A percentile compares a stretch with the other conserved stretches of the same genome.
Evolutionary conservation across 2,329 filamentous ascomycete species (phyloP).

Genomic region (Neopestalotiopsis clavispora): DNA sequence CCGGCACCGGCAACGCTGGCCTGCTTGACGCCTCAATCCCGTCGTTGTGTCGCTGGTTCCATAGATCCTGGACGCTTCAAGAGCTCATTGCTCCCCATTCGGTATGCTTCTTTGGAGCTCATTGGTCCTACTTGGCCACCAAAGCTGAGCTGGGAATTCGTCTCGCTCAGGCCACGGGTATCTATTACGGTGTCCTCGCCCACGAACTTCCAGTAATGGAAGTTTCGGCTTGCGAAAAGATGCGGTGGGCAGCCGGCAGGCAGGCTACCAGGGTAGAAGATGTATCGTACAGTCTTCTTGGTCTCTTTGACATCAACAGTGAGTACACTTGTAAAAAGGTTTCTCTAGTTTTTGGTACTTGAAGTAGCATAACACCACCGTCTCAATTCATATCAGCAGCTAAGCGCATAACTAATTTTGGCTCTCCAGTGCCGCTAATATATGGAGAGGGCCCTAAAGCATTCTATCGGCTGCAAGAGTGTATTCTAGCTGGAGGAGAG

Average conservation of each 20-base stretch:
- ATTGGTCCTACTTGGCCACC: conserved; percentile 10
- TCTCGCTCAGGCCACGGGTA: background rate
- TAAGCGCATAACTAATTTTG: too few relatives aligned
- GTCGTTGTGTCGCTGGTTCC: background rate
- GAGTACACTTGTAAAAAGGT: background rate
- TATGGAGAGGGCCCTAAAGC: conserved; percentile 8
- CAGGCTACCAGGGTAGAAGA: conserved; percentile 22
- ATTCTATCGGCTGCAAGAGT: conserved; percentile 21
- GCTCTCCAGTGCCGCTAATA: background rate
- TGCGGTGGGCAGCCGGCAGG: conserved; percentile 19
- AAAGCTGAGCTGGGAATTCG: background rate
- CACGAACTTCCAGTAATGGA: conserved; percentile 9
- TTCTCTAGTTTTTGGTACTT: background rate
- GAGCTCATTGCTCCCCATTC: conserved; percentile 14
- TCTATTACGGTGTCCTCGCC: background rate
- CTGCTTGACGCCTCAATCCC: background rate
- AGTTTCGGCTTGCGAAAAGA: conserved; percentile 17
- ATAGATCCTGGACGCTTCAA: conserved; percentile 15
- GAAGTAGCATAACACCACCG: too few relatives aligned
- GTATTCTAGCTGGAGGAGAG: conserved; percentile 11
- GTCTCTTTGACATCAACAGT: conserved; percentile 11
- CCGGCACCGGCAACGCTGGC: too few relatives aligned
- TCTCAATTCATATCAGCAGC: too few relatives aligned
- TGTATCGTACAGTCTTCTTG: conserved; percentile 15
- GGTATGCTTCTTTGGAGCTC: conserved; percentile 15